Conservation (phyloP, 192 early-diverging fungal species). For the Rhizoclosmatium sp. region DNA sequence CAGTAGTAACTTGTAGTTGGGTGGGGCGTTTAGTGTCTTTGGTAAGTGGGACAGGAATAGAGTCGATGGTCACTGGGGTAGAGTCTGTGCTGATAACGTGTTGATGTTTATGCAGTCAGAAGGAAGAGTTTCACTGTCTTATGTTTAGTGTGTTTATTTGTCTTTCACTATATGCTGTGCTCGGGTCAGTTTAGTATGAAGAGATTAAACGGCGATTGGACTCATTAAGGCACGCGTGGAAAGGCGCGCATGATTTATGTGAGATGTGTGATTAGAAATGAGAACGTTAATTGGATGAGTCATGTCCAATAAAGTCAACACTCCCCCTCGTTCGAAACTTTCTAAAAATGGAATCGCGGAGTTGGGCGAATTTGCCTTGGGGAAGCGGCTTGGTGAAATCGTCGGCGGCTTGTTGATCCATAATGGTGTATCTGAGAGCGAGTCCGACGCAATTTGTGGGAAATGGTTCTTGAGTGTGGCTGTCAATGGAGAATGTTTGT, state of each 20-base stretch:
- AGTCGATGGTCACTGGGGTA: neutral
- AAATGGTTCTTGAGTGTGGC: neutral
- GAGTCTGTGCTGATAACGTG: neutral
- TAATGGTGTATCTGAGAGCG: neutral
- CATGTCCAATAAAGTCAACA: neutral
- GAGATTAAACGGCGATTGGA: no score
- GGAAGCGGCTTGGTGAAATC: neutral
- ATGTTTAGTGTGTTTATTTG: no score
- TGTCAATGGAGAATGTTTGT: neutral
- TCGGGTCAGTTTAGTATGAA: no score
- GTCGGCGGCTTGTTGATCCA: neutral
- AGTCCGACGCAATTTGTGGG: neutral
- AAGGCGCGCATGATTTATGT: no score
- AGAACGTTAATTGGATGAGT: neutral
- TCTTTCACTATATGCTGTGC: no score
- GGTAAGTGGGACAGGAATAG: no score
- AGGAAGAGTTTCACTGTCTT: no score
- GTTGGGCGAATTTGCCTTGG: neutral
- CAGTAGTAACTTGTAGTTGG: no score
- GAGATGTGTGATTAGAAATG: no score
- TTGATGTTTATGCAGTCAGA: neutral
- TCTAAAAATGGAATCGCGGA: neutral
- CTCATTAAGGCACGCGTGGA: no score
- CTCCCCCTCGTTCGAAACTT: neutral
- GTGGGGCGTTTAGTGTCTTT: no score